These are phyloP conservation scores for Ceratocystiopsis sp. DNA, from an alignment of 2,329 filamentous ascomycete species.

Conservation along the genomic window DNA sequence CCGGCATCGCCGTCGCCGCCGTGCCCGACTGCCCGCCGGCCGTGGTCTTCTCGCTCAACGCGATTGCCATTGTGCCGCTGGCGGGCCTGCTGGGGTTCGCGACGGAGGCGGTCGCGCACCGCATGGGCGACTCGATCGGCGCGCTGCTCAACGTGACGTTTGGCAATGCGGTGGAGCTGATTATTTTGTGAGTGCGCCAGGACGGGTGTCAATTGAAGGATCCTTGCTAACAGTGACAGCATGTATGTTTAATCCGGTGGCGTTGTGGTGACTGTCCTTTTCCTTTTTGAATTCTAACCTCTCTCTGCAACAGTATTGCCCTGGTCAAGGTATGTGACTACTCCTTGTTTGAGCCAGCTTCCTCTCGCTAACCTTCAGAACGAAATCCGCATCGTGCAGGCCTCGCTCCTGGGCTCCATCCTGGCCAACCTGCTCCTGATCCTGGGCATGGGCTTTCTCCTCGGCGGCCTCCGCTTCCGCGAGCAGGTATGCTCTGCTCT, in stretches of 20 bases:
- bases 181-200: slow-evolving; percentile 43
- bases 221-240: slow-evolving; percentile 15
- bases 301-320: slow-evolving; percentile 42
- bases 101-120: slow-evolving; percentile 57
- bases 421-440: slow-evolving; percentile 77
- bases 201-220: neutral
- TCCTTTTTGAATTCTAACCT: slow-evolving; percentile 1
- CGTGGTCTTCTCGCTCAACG: slow-evolving; percentile 57
- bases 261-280: neutral
- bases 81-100: slow-evolving; percentile 56
- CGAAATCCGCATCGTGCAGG: slow-evolving; percentile 82
- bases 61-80: slow-evolving; percentile 57
- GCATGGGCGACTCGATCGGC: slow-evolving; percentile 66
- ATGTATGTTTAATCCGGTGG: slow-evolving; percentile 30
- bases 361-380: slow-evolving; percentile 26
- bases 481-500: slow-evolving; percentile 47
- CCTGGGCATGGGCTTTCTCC: slow-evolving; percentile 77
- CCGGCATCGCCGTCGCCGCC: slow-evolving; percentile 49
- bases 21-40: slow-evolving; percentile 35
- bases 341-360: neutral
- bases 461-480: slow-evolving; percentile 71
- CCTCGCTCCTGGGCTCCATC: slow-evolving; percentile 77
- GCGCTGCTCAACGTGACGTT: slow-evolving; percentile 83
- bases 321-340: slow-evolving; percentile 44
- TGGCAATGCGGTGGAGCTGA: slow-evolving; percentile 61